Conservation (phyloP, 257 asterid genomes). For the Solanum piurae region DNA sequence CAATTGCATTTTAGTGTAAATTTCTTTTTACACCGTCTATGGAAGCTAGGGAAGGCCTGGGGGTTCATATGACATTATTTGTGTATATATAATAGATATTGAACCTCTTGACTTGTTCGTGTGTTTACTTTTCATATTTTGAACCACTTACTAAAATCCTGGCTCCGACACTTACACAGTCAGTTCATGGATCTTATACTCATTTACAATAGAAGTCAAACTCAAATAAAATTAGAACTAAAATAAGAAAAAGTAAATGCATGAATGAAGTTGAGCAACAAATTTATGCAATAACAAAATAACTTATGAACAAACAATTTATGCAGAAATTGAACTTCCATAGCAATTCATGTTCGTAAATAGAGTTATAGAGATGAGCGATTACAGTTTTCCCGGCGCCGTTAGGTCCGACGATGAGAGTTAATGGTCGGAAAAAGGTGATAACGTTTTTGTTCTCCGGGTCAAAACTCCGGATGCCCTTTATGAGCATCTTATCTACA, state of each 20-base stretch:
- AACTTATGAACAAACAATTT: not conserved
- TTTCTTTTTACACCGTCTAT: not conserved
- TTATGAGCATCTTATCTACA: slow-evolving; percentile 92
- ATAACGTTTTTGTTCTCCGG: slow-evolving; percentile 95
- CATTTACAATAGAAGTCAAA: not conserved
- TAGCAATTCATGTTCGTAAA: not conserved
- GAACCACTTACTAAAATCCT: not conserved
- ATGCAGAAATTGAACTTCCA: not conserved
- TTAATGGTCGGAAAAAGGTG: slow-evolving; percentile 83
- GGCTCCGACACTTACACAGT: not conserved
- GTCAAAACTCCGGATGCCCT: slow-evolving; percentile 99
- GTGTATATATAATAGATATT: not conserved
- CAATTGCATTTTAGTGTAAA: not conserved
- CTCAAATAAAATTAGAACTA: not conserved
- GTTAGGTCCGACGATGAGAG: slow-evolving; percentile 93
- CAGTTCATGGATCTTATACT: not conserved
- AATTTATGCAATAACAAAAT: not conserved
- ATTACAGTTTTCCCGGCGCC: slow-evolving; percentile 96
- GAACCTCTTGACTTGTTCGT: not conserved
- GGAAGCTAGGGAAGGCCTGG: not conserved
- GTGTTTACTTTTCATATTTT: not conserved
- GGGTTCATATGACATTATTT: not conserved
- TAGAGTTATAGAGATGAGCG: not conserved
- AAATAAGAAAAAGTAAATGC: not conserved
- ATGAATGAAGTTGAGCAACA: not conserved